Evolutionary conservation across 805 yeast species (phyloP), one percentile per base, ranked within the genome.

Genomic region (Candida hungchunana): DNA sequence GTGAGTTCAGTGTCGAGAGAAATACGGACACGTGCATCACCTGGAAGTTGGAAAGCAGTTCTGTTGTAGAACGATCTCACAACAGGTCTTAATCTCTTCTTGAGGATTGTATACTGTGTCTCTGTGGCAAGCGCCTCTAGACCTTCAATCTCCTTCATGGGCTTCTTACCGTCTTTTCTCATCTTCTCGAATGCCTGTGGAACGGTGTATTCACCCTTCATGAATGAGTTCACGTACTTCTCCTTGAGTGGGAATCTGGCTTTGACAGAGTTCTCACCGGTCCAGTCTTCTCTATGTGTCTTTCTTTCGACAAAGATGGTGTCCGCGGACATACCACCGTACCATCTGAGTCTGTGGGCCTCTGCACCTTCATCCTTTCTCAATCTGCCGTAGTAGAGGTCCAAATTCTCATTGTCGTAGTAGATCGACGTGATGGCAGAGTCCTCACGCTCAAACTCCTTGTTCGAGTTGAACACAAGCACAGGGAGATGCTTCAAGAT

Each of bases 201-300:
- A 9, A 89, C 95, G 16, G 97, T 85, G 58, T 74, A 88, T 33
- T 76, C 77, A 48, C 98, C 99, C 23, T 66, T 64, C 65, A 90
- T 60, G 59, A 87, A 93, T 33, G 78, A 77, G 57, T 93, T 93
- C 33, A 90, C 88, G 55, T 87, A 75, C 59, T 82, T 86, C 60
- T 93, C 98, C 60, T 89, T 93, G 48, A 93, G 65, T 15, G 90
- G 80, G 63, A 93, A 93, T 60, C 98, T 76, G 5, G 97, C 97
- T 64, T 93, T 93, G 47, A 93, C 98, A n/a, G 96, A 86, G 64
- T 90, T 90, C 62, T 93, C 98, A 51, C 99, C 99, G 3, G 99
- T 93, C 98, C 98, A 90, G 67, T 93, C 99, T 63, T 93, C 98
- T 62, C 98, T 77, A 59, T 93, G 98, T 6, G 99, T 93, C 62